These are phyloP conservation scores for Chrysanthemum makinoi DNA, from an alignment of 129 eudicot genomes.

Conservation along the genomic window DNA sequence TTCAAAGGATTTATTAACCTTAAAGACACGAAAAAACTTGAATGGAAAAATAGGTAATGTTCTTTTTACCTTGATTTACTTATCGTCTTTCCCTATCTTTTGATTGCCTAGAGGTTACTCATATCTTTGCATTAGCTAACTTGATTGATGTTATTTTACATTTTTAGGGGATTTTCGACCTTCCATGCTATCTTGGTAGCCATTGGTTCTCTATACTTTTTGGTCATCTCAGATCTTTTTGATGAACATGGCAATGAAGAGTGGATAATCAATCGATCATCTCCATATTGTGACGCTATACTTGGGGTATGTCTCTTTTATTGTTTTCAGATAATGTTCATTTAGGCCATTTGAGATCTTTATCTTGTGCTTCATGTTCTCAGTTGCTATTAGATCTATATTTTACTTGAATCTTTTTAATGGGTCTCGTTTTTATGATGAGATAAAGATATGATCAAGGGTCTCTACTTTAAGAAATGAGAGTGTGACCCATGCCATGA, in stretches of 20 bases:
- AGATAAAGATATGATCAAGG: not conserved
- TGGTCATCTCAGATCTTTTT: conserved; percentile 53
- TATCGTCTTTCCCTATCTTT: not conserved
- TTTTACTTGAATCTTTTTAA: too few relatives aligned
- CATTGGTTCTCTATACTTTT: conserved; percentile 56
- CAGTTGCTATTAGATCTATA: too few relatives aligned
- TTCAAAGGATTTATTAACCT: conserved; percentile 58
- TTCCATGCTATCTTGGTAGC: conserved; percentile 72
- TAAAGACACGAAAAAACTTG: conserved; percentile 47
- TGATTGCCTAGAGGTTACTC: not conserved
- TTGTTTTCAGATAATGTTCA: not conserved
- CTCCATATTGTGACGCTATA: conserved; percentile 44
- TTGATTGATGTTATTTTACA: not conserved
- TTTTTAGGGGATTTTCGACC: conserved; percentile 72
- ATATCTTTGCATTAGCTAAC: conserved; percentile 15
- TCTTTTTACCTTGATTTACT: conserved; percentile 5
- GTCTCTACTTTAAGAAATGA: not conserved
- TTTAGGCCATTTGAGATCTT: not conserved
- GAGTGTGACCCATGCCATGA: not conserved
- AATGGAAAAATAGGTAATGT: conserved; percentile 79
- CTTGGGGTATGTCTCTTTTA: conserved; percentile 50
- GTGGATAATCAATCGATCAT: conserved; percentile 45
- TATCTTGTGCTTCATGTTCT: not conserved
- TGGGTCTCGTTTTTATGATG: too few relatives aligned
- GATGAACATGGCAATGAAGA: conserved; percentile 32